A percentile compares a stretch with the other conserved stretches of the same genome.
Conservation (phyloP, 306 rosid species). For the Pterocarpus santalinus region DNA sequence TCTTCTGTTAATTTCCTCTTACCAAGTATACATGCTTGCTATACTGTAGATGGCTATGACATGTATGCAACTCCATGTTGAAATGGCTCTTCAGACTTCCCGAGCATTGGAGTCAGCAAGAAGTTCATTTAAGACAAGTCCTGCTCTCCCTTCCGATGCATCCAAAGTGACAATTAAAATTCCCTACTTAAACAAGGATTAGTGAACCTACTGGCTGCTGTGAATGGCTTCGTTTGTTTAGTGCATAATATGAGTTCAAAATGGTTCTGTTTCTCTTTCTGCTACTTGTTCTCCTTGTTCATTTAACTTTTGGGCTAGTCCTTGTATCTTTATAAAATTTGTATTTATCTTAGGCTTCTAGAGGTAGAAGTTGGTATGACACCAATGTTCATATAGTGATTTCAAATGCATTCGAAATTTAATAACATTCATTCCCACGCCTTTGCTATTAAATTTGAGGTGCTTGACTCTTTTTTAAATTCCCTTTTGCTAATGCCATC, state of each 20-base stretch:
- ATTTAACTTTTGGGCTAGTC: slow-evolving; percentile 25
- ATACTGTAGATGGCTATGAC: slow-evolving; percentile 77
- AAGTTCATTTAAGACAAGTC: slow-evolving; percentile 56
- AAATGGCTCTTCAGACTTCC: slow-evolving; percentile 96
- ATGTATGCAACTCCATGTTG: slow-evolving; percentile 90
- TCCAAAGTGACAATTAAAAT: slow-evolving; percentile 73
- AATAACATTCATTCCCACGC: slow-evolving; percentile 8
- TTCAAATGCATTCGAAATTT: slow-evolving; percentile 9
- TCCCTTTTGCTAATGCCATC: not conserved
- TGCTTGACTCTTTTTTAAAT: not conserved
- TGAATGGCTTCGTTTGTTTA: slow-evolving; percentile 22
- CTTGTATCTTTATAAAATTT: not conserved
- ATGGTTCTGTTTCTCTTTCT: not conserved
- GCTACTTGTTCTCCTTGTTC: not conserved
- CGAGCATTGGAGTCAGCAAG: slow-evolving; percentile 79
- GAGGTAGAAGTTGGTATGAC: slow-evolving; percentile 12
- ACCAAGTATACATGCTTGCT: not conserved
- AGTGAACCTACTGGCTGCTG: slow-evolving; percentile 23
- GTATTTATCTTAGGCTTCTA: slow-evolving; percentile 38
- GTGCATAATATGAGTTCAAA: slow-evolving; percentile 17
- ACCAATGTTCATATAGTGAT: slow-evolving; percentile 13
- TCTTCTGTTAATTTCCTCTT: slow-evolving; percentile 5
- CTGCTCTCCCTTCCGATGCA: slow-evolving; percentile 60
- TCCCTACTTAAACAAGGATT: slow-evolving; percentile 60
- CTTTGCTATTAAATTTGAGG: not conserved